Base-by-base conservation (phyloP, 345 rosid species). In the Lumnitzera littorea region DNA sequence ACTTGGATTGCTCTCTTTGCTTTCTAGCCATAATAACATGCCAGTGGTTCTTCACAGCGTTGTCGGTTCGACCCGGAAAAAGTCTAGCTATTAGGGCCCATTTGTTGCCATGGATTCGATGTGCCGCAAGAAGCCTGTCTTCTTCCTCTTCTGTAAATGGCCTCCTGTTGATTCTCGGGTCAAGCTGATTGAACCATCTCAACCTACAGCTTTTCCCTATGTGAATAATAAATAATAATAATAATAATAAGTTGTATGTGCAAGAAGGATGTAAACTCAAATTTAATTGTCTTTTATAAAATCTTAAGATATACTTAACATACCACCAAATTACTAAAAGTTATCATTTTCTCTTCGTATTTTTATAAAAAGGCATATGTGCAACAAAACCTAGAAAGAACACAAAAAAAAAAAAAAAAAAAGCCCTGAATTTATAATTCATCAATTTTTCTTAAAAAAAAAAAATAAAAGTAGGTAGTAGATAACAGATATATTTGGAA, bases 111-210 rank as follows among this genome's bases (percentile, higher is more conserved):
- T 83, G 88, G 27, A 83, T 56, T 5, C 67, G 53, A 51, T 83
- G 88, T 14, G 79, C 84, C 6, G 77, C 72, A 12, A 83, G 72
- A 24, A 83, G 79, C 60, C 81, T 67, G 20, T 75, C 79, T 62
- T 83, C 88, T 70, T 83, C 88, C 17, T 80, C 83, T 27, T 83
- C 83, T 4, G 82, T 74, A 54, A 83, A 83, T 0, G 83, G 88
- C 25, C 71, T 75, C 51, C 81, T 60, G 27, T 80, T 80, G 80
- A 83, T 83, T 46, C 79, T 73, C 8, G 88, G 83, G 63, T 83
- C 88, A 15, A 83, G 73, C 67, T 83, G 84, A 66, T 83, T 83
- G 63, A 66, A 83, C 88, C 88, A 83, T 50, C 88, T 83, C 70
- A 79, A 73, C 65, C 87, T 79, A 61, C 84, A 82, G 24, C 87